Evolutionary conservation across 768 basidiomycete species (phyloP).

Genomic region (Termitomyces titanicus): DNA sequence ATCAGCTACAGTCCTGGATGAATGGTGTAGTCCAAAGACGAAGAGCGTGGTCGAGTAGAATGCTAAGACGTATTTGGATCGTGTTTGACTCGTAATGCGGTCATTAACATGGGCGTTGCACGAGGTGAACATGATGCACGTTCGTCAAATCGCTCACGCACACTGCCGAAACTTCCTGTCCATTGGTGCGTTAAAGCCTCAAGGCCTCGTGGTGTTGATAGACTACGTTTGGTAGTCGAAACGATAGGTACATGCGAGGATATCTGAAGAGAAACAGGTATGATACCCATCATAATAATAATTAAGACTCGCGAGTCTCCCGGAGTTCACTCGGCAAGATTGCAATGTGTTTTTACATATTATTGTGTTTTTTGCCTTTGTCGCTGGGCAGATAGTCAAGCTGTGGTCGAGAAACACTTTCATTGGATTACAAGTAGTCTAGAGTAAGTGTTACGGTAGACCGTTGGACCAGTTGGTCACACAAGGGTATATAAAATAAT

Average conservation of each 20-base stretch:
- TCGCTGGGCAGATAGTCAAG: too few species aligned
- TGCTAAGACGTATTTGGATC: background rate
- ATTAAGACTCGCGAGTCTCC: too few species aligned
- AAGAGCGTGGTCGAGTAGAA: background rate
- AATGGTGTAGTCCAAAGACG: background rate
- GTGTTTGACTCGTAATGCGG: background rate
- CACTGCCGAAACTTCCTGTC: background rate
- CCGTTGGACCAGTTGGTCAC: too few species aligned
- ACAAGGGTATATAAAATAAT: too few species aligned
- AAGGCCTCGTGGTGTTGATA: background rate
- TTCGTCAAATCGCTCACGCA: background rate
- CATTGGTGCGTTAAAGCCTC: background rate
- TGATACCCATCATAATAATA: too few species aligned
- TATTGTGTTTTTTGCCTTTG: too few species aligned
- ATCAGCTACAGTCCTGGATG: background rate
- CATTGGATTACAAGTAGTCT: too few species aligned
- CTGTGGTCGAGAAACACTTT: too few species aligned
- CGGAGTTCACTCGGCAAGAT: too few species aligned
- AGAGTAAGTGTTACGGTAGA: too few species aligned
- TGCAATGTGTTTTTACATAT: too few species aligned
- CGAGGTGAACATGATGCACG: background rate
- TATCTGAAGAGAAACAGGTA: too few species aligned
- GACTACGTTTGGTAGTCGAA: background rate
- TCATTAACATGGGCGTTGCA: background rate
- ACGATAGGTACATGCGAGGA: background rate